A percentile compares a stretch with the other conserved stretches of the same genome.
phyloP scores from a whole-genome alignment of 2,329 filamentous ascomycete species.

The Cryphonectria parasitica region DNA sequence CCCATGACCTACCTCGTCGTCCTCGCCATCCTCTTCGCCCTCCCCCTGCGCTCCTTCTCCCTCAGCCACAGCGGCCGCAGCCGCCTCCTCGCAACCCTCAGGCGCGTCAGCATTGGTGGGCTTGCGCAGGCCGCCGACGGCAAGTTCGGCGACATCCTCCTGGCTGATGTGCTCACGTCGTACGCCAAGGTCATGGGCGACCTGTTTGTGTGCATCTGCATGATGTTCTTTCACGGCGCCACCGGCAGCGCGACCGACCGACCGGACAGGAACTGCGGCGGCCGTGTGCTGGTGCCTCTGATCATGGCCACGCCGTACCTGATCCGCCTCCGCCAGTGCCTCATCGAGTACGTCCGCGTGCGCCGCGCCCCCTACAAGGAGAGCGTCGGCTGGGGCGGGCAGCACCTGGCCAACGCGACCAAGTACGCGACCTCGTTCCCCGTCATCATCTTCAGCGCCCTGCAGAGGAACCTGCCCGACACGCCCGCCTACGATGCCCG shows the following conservation, averaged over 20 bases:
- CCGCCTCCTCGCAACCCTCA: conserved; percentile 75
- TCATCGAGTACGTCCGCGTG: conserved; percentile 84
- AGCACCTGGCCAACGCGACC: conserved; percentile 89
- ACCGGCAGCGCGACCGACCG: conserved; percentile 75
- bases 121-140: conserved; percentile 85
- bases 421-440: conserved; percentile 97
- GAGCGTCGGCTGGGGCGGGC: conserved; percentile 73
- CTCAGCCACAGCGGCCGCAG: conserved; percentile 71
- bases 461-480: conserved; percentile 66
- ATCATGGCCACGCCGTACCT: conserved; percentile 81
- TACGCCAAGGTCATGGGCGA: conserved; percentile 93
- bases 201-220: conserved; percentile 85
- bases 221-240: conserved; percentile 71
- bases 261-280: conserved; percentile 82
- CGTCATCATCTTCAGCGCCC: conserved; percentile 78
- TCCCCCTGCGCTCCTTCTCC: conserved; percentile 68
- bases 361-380: conserved; percentile 58
- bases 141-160: conserved; percentile 91
- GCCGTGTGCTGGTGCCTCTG: conserved; percentile 77
- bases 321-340: conserved; percentile 88
- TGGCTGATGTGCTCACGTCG: conserved; percentile 92
- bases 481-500: conserved; percentile 42
- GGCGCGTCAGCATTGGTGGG: conserved; percentile 80
- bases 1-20: conserved; percentile 82
- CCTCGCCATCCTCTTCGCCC: conserved; percentile 70